Conservation (phyloP, 495 filamentous ascomycete genomes). For the Annulohypoxylon stygium region DNA sequence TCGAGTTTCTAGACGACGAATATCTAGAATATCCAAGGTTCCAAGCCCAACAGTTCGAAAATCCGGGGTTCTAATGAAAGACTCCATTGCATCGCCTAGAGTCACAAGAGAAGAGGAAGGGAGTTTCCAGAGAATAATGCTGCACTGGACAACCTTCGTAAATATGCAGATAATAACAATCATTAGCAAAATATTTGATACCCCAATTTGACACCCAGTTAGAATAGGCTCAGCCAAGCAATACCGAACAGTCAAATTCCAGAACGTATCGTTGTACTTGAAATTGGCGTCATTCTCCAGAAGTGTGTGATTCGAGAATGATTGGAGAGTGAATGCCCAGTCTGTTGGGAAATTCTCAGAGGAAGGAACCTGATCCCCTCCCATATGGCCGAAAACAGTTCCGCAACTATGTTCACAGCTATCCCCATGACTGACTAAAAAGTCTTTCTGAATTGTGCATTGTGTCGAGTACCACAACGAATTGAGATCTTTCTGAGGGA, state of each 20-base stretch:
- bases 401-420: neutral
- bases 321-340: neutral
- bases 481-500: conserved; percentile 19
- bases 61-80: conserved; percentile 19
- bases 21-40: conserved; percentile 14
- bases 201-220: conserved; percentile 1
- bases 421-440: too few species aligned
- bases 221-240: conserved; percentile 21
- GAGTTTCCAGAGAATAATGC: conserved; percentile 21
- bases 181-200: conserved; percentile 20
- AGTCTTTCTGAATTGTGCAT: conserved; percentile 26
- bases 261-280: neutral
- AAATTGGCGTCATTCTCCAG: neutral
- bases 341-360: neutral
- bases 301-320: neutral
- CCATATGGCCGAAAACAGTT: neutral
- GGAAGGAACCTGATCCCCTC: too few species aligned
- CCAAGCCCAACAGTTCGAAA: conserved; percentile 10
- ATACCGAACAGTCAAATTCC: conserved; percentile 5
- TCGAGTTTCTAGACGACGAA: neutral
- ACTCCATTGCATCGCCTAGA: conserved; percentile 22
- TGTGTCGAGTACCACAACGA: conserved; percentile 36
- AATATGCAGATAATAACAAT: conserved; percentile 25
- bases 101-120: conserved; percentile 18
- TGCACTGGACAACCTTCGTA: conserved; percentile 5